Evolutionary conservation across 805 yeast genomes (phyloP).

Genomic region (Saccharomycopsis malanga): DNA sequence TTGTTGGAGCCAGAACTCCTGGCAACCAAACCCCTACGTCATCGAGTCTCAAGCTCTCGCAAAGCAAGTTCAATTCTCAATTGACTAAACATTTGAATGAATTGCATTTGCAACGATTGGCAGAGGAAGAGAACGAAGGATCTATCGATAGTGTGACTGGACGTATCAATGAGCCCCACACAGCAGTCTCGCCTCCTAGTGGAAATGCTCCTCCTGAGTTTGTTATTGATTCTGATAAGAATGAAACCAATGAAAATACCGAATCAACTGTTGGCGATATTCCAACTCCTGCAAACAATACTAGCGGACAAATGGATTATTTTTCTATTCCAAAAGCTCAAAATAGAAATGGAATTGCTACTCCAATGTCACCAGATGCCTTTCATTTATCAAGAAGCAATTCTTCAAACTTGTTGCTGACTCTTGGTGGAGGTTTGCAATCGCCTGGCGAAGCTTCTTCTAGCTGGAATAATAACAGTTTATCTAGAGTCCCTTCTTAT

Average conservation of each 20-base stretch:
- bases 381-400: slow-evolving; percentile 54
- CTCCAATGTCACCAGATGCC: slow-evolving; percentile 45
- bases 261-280: background rate
- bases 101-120: slow-evolving; percentile 43
- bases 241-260: background rate
- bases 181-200: slow-evolving; percentile 23
- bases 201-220: slow-evolving; percentile 9
- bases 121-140: slow-evolving; percentile 24
- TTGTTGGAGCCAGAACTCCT: slow-evolving; percentile 1
- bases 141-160: slow-evolving; percentile 24
- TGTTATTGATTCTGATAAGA: background rate
- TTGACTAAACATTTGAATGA: slow-evolving; percentile 47
- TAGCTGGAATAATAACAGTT: slow-evolving; percentile 37
- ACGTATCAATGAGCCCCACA: slow-evolving; percentile 25
- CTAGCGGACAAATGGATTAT: slow-evolving; percentile 29
- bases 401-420: slow-evolving; percentile 33
- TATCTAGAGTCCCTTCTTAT: slow-evolving; percentile 81
- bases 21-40: slow-evolving; percentile 3
- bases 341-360: slow-evolving; percentile 29
- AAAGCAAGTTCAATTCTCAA: slow-evolving; percentile 22
- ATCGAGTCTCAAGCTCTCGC: background rate
- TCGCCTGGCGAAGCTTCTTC: slow-evolving; percentile 21
- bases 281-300: background rate
- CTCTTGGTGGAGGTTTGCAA: slow-evolving; percentile 21
- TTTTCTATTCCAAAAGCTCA: slow-evolving; percentile 26